These are phyloP conservation scores for Globisporangium carolinianum DNA, from an alignment of 352 stramenopile species.

Conservation along the genomic window DNA sequence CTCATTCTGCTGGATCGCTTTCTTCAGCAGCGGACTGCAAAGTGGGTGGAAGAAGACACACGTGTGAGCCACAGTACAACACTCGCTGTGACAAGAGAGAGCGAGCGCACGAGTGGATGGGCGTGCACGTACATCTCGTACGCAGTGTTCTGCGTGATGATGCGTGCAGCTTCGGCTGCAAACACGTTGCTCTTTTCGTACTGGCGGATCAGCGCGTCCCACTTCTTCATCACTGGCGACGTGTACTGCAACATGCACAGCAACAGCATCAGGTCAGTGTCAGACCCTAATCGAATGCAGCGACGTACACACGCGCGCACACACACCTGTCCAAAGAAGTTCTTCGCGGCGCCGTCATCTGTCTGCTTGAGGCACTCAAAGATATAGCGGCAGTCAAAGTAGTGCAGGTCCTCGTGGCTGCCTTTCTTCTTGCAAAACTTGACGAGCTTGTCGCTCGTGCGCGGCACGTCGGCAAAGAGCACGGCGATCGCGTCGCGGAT, in stretches of 20 bases:
- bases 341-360: conserved; percentile 49
- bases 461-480: conserved; percentile 46
- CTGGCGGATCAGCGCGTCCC: conserved; percentile 50
- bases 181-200: conserved; percentile 84
- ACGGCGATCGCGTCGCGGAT: conserved; percentile 51
- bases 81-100: too few relatives aligned
- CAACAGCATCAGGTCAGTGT: neutral
- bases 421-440: conserved; percentile 38
- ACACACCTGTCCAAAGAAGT: conserved; percentile 69
- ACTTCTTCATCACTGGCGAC: conserved; percentile 65
- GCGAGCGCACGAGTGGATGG: too few relatives aligned
- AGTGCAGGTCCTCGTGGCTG: conserved; percentile 55
- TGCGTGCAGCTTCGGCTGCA: conserved; percentile 57
- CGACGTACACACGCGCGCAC: neutral
- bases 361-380: conserved; percentile 52
- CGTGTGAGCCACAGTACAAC: neutral
- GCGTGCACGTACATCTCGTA: conserved; percentile 57
- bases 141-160: conserved; percentile 65
- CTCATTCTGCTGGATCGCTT: conserved; percentile 72
- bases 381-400: conserved; percentile 75
- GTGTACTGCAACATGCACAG: conserved; percentile 38
- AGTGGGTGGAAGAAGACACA: neutral
- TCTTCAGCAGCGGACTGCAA: conserved; percentile 64
- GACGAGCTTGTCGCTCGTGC: conserved; percentile 31
- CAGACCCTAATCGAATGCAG: neutral